Evolutionary conservation across 768 basidiomycete genomes (phyloP).

Genomic region (Mycena vulgaris): DNA sequence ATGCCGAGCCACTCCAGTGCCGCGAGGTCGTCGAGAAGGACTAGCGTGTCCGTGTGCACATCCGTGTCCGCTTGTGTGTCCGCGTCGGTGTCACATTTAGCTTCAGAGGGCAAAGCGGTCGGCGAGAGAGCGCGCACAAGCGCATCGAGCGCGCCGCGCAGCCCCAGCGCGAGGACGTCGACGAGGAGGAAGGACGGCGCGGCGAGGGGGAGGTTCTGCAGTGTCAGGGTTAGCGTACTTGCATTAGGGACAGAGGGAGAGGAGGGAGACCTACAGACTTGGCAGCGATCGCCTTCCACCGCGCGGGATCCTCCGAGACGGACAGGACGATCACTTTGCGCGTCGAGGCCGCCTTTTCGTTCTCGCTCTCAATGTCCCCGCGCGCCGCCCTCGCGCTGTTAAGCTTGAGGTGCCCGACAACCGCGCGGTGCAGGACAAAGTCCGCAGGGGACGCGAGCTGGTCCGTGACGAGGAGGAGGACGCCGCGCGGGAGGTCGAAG

Average conservation of each 20-base stretch:
- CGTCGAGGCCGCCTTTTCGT: too few species aligned
- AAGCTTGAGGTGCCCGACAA: constrained; percentile 69
- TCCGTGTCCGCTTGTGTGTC: too few species aligned
- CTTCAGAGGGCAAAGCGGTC: constrained; percentile 53
- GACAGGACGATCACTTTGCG: constrained; percentile 73
- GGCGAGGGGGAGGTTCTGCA: constrained; percentile 58
- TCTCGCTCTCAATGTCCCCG: too few species aligned
- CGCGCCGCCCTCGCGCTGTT: too few species aligned
- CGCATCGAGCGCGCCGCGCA: too few species aligned
- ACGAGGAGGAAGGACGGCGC: constrained; percentile 65
- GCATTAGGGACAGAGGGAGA: too few species aligned
- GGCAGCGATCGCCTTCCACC: constrained; percentile 75
- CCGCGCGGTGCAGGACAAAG: constrained; percentile 73
- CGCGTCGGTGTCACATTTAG: too few species aligned
- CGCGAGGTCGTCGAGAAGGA: constrained; percentile 82
- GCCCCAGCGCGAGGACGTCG: constrained; percentile 61
- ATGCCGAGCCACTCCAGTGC: constrained; percentile 82
- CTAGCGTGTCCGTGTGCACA: constrained; percentile 48
- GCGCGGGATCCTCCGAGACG: constrained; percentile 67
- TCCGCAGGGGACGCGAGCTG: constrained; percentile 80
- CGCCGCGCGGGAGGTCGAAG: constrained; percentile 63
- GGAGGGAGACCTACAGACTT: too few species aligned
- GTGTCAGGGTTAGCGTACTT: background rate
- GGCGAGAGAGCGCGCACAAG: too few species aligned
- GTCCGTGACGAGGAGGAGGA: constrained; percentile 78